Evolutionary conservation across 2,329 filamentous ascomycete species (phyloP).

Genomic region (Malbranchea cinnamomea): DNA sequence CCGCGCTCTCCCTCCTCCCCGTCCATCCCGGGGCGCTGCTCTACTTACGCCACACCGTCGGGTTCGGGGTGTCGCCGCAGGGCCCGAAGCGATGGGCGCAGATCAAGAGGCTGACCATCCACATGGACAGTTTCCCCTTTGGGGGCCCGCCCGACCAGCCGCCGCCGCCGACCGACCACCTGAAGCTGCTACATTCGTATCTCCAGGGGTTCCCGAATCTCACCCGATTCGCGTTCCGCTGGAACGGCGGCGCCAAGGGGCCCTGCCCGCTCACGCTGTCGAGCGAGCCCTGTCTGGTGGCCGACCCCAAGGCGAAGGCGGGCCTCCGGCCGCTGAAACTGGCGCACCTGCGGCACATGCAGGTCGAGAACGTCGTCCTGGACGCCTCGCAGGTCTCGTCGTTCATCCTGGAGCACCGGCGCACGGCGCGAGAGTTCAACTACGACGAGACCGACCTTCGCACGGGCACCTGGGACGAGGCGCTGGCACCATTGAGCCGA

Average conservation of each 20-base stretch:
- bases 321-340: conserved; percentile 50
- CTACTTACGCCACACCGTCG: conserved; percentile 60
- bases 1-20: conserved; percentile 54
- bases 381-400: conserved; percentile 54
- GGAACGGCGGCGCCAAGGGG: conserved; percentile 58
- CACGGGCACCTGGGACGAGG: conserved; percentile 66
- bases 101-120: conserved; percentile 58
- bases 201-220: conserved; percentile 53
- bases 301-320: too few species aligned
- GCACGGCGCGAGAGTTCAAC: conserved; percentile 59
- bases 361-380: conserved; percentile 58
- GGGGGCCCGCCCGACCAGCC: conserved; percentile 34
- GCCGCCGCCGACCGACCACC: conserved; percentile 47
- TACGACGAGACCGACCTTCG: conserved; percentile 62
- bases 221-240: conserved; percentile 60
- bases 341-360: conserved; percentile 50
- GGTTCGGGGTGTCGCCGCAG: conserved; percentile 59
- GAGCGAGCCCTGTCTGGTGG: conserved; percentile 51
- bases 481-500: conserved; percentile 52
- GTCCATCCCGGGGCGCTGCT: conserved; percentile 63
- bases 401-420: conserved; percentile 52
- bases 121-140: conserved; percentile 48
- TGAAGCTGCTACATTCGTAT: conserved; percentile 70
- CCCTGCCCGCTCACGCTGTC: conserved; percentile 59
- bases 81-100: conserved; percentile 62